A percentile compares a stretch with the other conserved stretches of the same genome.
These are phyloP conservation scores for Penicillium crustosum DNA, from an alignment of 2,329 filamentous ascomycete species.

Conservation along the genomic window DNA sequence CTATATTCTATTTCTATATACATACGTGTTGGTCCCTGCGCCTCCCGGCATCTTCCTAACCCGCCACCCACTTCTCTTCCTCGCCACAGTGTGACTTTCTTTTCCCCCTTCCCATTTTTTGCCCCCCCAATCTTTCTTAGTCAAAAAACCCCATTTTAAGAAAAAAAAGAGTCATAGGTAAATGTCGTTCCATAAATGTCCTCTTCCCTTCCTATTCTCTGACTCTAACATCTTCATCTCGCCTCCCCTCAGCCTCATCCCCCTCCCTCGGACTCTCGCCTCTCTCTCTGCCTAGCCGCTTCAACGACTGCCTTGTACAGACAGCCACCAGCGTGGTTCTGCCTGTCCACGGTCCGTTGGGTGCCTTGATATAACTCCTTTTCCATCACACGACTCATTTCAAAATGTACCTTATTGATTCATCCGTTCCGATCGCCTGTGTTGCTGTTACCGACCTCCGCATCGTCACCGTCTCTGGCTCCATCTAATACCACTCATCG, in stretches of 20 bases:
- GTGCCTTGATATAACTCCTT: slow-evolving; percentile 27
- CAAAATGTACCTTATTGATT: slow-evolving; percentile 45
- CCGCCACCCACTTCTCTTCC: slow-evolving; percentile 18
- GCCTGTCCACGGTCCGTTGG: slow-evolving; percentile 36
- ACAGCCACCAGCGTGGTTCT: slow-evolving; percentile 29
- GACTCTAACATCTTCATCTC: slow-evolving; percentile 10
- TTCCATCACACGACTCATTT: slow-evolving; percentile 13
- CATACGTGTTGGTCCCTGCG: slow-evolving; percentile 9
- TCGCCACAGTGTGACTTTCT: slow-evolving; percentile 18
- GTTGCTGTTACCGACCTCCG: slow-evolving; percentile 37
- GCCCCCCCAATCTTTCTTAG: slow-evolving; percentile 11
- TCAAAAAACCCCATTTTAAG: slow-evolving; percentile 3
- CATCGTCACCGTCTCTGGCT: slow-evolving; percentile 26
- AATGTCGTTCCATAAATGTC: slow-evolving; percentile 4
- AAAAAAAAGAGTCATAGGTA: slow-evolving; percentile 17
- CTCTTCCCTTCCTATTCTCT: slow-evolving; percentile 9
- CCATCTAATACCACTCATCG: slow-evolving; percentile 21
- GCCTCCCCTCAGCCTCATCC: slow-evolving; percentile 3
- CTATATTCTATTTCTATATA: slow-evolving; percentile 11
- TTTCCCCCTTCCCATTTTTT: slow-evolving; percentile 16
- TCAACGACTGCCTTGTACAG: slow-evolving; percentile 31
- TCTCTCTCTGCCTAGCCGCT: slow-evolving; percentile 15
- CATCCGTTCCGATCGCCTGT: slow-evolving; percentile 40
- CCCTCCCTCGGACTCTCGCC: slow-evolving; percentile 1
- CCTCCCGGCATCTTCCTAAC: slow-evolving; percentile 6